phyloP scores from a whole-genome alignment of 1,139 yeast species.

The Diutina siamensis region DNA sequence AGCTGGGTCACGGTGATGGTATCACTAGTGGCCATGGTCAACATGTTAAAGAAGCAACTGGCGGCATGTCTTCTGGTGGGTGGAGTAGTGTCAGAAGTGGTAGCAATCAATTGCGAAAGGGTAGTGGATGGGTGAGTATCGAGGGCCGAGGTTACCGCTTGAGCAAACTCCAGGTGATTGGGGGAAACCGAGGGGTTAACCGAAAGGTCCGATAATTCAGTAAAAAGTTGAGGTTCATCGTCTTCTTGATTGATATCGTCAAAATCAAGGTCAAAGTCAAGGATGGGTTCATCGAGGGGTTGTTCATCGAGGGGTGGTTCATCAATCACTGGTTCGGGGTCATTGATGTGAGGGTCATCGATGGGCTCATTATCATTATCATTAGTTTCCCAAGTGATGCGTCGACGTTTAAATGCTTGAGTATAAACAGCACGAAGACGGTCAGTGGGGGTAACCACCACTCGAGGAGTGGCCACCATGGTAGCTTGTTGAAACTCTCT shows the following conservation, averaged over 20 bases:
- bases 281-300: background rate
- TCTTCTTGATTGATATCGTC: background rate
- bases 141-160: background rate
- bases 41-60: constrained; percentile 67
- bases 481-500: background rate
- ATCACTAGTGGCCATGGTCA: constrained; percentile 74
- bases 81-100: background rate
- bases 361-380: constrained; percentile 19
- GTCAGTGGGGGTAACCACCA: background rate
- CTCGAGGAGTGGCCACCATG: background rate
- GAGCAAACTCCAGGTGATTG: too few relatives aligned
- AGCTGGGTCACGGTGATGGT: constrained; percentile 52
- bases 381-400: background rate
- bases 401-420: background rate
- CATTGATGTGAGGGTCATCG: constrained; percentile 14
- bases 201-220: background rate
- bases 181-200: too few relatives aligned
- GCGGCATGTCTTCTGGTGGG: constrained; percentile 43
- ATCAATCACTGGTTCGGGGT: constrained; percentile 7
- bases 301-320: background rate
- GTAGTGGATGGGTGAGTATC: background rate
- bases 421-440: background rate
- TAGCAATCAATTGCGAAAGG: background rate
- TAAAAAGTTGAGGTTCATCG: background rate
- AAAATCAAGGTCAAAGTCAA: background rate